Evolutionary conservation across 208 protist genomes (phyloP).

Genomic region (Crithidia brevicula): DNA sequence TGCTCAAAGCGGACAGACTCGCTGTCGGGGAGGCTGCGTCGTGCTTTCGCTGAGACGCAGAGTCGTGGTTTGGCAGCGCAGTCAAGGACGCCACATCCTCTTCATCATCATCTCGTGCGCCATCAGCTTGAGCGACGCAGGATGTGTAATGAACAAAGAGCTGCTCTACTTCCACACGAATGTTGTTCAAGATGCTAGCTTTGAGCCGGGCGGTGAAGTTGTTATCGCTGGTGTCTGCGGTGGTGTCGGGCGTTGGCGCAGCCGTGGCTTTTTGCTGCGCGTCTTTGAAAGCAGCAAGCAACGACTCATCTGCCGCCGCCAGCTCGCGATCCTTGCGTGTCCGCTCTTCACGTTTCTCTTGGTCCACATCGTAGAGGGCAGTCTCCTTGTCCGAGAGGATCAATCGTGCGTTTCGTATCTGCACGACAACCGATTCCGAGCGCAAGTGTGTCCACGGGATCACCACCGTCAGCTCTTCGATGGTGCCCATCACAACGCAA

Average conservation of each 20-base stretch:
- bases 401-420: conserved; percentile 52
- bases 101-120: neutral
- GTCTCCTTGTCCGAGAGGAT: conserved; percentile 64
- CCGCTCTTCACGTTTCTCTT: conserved; percentile 50
- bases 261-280: conserved; percentile 5
- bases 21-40: neutral
- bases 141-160: conserved; percentile 59
- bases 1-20: neutral
- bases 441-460: conserved; percentile 83
- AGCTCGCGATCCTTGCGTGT: conserved; percentile 56
- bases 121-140: neutral
- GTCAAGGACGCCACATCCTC: neutral
- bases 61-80: neutral
- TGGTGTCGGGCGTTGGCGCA: neutral
- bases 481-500: conserved; percentile 60
- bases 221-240: conserved; percentile 30
- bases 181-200: conserved; percentile 80
- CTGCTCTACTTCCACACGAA: conserved; percentile 61
- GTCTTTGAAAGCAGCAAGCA: conserved; percentile 38
- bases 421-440: conserved; percentile 74
- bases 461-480: conserved; percentile 67
- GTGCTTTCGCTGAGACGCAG: too few species aligned
- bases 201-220: conserved; percentile 81
- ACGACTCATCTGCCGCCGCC: conserved; percentile 43
- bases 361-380: conserved; percentile 50